Evolutionary conservation across 2,329 filamentous ascomycete species (phyloP).

Genomic region (Emergomyces orientalis): DNA sequence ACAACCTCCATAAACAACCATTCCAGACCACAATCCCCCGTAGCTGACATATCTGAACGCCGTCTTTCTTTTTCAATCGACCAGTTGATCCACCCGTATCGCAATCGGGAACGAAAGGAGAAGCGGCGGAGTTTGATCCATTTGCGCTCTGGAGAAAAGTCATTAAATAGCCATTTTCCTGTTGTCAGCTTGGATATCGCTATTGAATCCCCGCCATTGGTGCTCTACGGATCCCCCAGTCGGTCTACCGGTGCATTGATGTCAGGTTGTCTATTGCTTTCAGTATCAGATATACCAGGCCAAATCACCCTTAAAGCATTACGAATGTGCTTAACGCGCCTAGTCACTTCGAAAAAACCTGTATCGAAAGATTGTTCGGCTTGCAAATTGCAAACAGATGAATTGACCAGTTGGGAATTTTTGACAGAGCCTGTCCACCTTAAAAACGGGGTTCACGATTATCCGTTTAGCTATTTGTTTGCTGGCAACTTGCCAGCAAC

Average conservation of each 20-base stretch:
- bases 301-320: constrained; percentile 61
- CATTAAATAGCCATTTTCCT: constrained; percentile 19
- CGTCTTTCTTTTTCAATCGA: constrained; percentile 38
- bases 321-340: constrained; percentile 60
- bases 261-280: constrained; percentile 69
- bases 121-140: constrained; percentile 33
- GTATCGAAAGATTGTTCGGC: constrained; percentile 69
- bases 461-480: constrained; percentile 82
- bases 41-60: constrained; percentile 21
- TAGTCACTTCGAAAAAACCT: constrained; percentile 69
- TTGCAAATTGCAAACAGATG: constrained; percentile 61
- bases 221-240: constrained; percentile 68
- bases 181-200: constrained; percentile 45
- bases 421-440: constrained; percentile 44
- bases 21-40: neutral
- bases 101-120: constrained; percentile 32
- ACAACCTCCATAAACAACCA: neutral
- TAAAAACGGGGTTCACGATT: constrained; percentile 56
- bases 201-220: constrained; percentile 78
- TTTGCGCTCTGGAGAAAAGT: constrained; percentile 31
- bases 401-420: constrained; percentile 73
- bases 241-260: constrained; percentile 75
- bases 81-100: constrained; percentile 35
- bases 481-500: constrained; percentile 77
- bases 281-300: constrained; percentile 41